These are phyloP conservation scores for Urtica urens DNA, from an alignment of 306 rosid species.

Conservation along the genomic window DNA sequence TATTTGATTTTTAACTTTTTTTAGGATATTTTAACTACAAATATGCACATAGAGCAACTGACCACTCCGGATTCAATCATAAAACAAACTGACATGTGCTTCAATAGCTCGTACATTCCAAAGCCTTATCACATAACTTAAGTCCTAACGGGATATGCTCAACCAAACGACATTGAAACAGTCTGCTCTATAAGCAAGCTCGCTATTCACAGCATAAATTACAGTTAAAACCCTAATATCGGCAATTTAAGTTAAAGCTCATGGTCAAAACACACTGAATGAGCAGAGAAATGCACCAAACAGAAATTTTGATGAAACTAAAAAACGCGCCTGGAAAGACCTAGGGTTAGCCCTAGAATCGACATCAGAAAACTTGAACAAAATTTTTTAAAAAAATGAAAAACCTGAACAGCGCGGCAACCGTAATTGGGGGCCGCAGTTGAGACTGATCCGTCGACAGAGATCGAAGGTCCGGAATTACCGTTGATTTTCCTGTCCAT, in stretches of 20 bases:
- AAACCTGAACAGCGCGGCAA: conserved; percentile 70
- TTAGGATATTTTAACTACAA: too few relatives aligned
- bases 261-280: background rate
- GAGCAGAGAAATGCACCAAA: background rate
- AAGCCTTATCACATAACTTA: background rate
- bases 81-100: too few relatives aligned
- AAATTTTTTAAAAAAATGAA: background rate
- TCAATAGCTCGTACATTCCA: background rate
- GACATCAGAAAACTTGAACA: conserved; percentile 3
- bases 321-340: background rate
- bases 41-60: too few relatives aligned
- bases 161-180: background rate
- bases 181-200: background rate
- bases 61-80: too few relatives aligned
- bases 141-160: too few relatives aligned
- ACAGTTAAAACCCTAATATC: background rate
- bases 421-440: conserved; percentile 42
- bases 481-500: conserved; percentile 67
- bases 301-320: background rate
- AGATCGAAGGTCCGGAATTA: conserved; percentile 31
- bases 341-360: conserved; percentile 33
- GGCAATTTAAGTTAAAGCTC: background rate
- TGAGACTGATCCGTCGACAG: conserved; percentile 30
- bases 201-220: background rate
- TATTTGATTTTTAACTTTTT: too few relatives aligned